A percentile compares a stretch with the other conserved stretches of the same genome.
Evolutionary conservation across 345 rosid genomes (phyloP).

Genomic region (Eucalyptus pauciflora): DNA sequence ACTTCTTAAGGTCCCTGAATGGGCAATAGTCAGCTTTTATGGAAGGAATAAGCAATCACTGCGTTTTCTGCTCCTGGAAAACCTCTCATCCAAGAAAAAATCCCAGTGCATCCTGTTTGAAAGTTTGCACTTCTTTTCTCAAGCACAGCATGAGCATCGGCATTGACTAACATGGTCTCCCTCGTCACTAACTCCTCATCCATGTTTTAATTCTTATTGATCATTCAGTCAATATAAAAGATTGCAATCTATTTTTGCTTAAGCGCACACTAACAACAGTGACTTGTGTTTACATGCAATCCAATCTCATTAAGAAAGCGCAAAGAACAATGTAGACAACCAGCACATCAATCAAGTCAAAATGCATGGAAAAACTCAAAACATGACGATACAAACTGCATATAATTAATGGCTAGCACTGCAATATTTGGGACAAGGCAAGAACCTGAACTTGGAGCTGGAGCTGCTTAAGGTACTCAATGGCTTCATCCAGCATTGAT

Average conservation of each 20-base stretch:
- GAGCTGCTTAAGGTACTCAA: conserved; percentile 87
- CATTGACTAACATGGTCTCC: background rate
- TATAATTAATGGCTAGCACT: background rate
- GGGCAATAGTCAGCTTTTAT: background rate
- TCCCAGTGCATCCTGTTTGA: background rate
- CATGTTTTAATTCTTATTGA: background rate
- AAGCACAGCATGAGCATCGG: background rate
- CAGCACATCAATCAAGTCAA: background rate
- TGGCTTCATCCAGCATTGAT: conserved; percentile 94
- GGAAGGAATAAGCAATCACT: background rate
- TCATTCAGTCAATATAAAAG: background rate
- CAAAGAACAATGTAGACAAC: background rate
- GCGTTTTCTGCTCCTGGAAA: background rate
- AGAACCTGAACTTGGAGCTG: conserved; percentile 94
- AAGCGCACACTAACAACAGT: background rate
- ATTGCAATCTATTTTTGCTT: background rate
- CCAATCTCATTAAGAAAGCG: background rate
- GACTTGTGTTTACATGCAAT: background rate
- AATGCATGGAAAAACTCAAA: background rate
- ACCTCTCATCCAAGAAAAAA: background rate
- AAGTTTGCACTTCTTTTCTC: background rate
- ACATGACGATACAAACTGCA: background rate
- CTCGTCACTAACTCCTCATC: background rate
- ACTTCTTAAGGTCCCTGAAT: background rate
- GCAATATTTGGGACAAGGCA: background rate